Percentiles rank a stretch among this genome's conserved stretches.
Evolutionary conservation across 108 stramenopile species (phyloP).

Genomic region (Cyclostephanos tholiformis): DNA sequence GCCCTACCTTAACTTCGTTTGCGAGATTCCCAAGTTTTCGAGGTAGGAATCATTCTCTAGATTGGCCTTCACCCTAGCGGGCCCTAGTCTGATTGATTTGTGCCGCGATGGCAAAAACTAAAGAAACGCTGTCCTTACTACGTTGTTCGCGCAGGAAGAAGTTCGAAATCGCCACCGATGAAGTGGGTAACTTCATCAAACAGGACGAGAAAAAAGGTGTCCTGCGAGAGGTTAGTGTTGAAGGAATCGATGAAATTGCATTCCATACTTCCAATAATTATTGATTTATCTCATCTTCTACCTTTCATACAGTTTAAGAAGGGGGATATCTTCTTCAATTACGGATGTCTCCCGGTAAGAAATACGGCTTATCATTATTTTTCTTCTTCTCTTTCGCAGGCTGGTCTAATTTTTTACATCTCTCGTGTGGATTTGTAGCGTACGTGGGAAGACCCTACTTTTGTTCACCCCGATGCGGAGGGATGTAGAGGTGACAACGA

Average conservation of each 20-base stretch:
- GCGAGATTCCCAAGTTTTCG: slow-evolving; percentile 97
- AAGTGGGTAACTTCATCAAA: slow-evolving; percentile 96
- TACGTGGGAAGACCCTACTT: slow-evolving; percentile 98
- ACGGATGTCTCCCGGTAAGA: slow-evolving; percentile 93
- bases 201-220: slow-evolving; percentile 95
- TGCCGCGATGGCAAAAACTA: not conserved
- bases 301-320: slow-evolving; percentile 70
- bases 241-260: not conserved
- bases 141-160: slow-evolving; percentile 78
- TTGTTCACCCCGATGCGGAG: slow-evolving; percentile 91
- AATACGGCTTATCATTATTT: not conserved
- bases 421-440: slow-evolving; percentile 36
- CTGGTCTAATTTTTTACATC: not conserved
- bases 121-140: not conserved
- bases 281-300: not conserved
- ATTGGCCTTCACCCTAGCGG: not conserved
- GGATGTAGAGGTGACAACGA: slow-evolving; percentile 94
- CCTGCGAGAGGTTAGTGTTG: slow-evolving; percentile 83
- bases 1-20: slow-evolving; percentile 90
- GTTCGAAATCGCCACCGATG: slow-evolving; percentile 95
- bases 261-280: not conserved
- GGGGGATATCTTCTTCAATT: slow-evolving; percentile 98
- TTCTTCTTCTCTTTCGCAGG: not conserved
- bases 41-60: slow-evolving; percentile 53
- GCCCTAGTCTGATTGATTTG: not conserved